Percentiles rank a stretch among this genome's conserved stretches.
Conservation (phyloP, 352 stramenopile species). For the Pythium apleroticum region DNA sequence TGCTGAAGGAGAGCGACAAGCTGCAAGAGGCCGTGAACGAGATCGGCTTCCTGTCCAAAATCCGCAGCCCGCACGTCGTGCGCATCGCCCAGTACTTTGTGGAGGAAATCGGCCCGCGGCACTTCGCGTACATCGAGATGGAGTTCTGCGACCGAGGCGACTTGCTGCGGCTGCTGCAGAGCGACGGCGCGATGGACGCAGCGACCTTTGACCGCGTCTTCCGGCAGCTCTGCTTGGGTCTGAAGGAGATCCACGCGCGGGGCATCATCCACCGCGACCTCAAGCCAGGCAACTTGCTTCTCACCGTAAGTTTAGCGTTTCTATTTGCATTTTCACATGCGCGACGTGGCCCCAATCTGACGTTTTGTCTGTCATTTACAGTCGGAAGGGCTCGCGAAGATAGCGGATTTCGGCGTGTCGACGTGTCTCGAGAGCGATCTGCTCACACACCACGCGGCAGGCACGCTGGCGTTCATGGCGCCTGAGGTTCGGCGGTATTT, state of each 20-base stretch:
- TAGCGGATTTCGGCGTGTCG: slow-evolving; percentile 84
- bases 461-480: slow-evolving; percentile 80
- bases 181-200: slow-evolving; percentile 41
- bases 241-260: slow-evolving; percentile 62
- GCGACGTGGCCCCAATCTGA: not conserved
- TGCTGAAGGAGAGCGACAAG: slow-evolving; percentile 85
- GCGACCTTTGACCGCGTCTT: slow-evolving; percentile 60
- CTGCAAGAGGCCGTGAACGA: slow-evolving; percentile 77
- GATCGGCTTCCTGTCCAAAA: slow-evolving; percentile 58
- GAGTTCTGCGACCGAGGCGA: slow-evolving; percentile 75
- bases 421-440: slow-evolving; percentile 72
- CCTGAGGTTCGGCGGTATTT: slow-evolving; percentile 78
- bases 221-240: slow-evolving; percentile 63
- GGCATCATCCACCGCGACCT: slow-evolving; percentile 78
- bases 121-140: slow-evolving; percentile 85
- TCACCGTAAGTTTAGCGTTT: slow-evolving; percentile 72
- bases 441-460: slow-evolving; percentile 70
- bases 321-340: not conserved
- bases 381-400: slow-evolving; percentile 68
- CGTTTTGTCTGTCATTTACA: slow-evolving; percentile 20
- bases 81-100: slow-evolving; percentile 76
- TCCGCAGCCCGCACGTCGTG: slow-evolving; percentile 65
- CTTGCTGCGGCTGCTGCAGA: slow-evolving; percentile 38
- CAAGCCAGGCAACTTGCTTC: slow-evolving; percentile 75
- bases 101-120: slow-evolving; percentile 70